Evolutionary conservation across 768 basidiomycete genomes (phyloP), one percentile per base, ranked within the genome.

Genomic region (Pulveroboletus sp.): DNA sequence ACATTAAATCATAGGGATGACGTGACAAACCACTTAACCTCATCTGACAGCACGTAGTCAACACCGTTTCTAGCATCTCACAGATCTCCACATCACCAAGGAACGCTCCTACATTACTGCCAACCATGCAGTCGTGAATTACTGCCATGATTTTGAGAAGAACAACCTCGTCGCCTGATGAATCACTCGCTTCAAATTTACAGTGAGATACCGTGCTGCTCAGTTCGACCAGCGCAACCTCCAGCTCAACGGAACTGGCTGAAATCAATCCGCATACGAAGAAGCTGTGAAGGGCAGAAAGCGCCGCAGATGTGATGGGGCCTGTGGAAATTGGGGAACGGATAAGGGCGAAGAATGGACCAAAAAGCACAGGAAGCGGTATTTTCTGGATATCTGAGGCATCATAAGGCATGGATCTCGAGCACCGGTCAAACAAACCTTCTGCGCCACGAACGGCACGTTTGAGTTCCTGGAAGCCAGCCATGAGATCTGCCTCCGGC

Each of bases 21-120:
- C 19, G 31, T 8, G 21, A 75, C 88, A 53, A 58, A 95, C 94
- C 94, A 60, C 90, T 90, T n/a, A 97, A 74, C 46, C 97, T 78
- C 81, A 97, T 94, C 65, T 97, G 90, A 67, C 95, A 97, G 56
- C 94, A 93, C 42, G 95, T 97, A 11, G 94, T 95, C 57, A 99
- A 69, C 5, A 97, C 95, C 1, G 94, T 95, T 69, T 99, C 97
- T 58, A 99, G 73, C 87, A 99, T 94, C 70, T 97, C 97, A 64
- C 97, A 99, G 14, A 98, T 86, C 64, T 94, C 92, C 45, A 97
- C 81, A 60, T 99, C 95, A 23, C 90, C 91, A 31, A 98, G 76
- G 10, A 75, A 73, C n/a, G 70, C 65, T 1, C 90, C 87, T 24
- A 90, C 81, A 48, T 68, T 71, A 49, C 64, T 69, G 44, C 82